These are phyloP conservation scores for Circinella minor DNA, from an alignment of 371 early-diverging fungal genomes.

Conservation along the genomic window DNA sequence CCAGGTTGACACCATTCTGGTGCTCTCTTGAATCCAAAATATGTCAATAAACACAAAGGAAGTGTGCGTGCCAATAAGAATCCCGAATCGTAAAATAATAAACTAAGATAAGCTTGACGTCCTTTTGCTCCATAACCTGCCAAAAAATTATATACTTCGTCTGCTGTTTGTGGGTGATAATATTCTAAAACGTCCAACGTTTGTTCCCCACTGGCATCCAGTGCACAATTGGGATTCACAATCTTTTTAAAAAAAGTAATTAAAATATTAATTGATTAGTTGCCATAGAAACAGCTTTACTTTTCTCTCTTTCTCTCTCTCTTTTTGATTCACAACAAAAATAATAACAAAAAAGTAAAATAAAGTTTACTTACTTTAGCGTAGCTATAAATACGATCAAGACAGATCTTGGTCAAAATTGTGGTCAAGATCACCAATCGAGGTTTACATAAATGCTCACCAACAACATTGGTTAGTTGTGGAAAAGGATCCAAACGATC, in stretches of 20 bases:
- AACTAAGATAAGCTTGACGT: constrained; percentile 43
- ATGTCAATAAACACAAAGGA: constrained; percentile 37
- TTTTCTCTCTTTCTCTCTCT: neutral
- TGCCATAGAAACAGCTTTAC: neutral
- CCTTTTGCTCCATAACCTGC: constrained; percentile 45
- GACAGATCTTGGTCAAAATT: constrained; percentile 45
- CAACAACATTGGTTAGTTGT: constrained; percentile 25
- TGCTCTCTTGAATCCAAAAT: constrained; percentile 38
- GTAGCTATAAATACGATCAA: constrained; percentile 50
- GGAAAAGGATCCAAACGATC: constrained; percentile 50
- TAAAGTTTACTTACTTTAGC: constrained; percentile 33
- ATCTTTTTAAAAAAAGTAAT: constrained; percentile 24
- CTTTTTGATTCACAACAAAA: neutral
- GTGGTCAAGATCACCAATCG: constrained; percentile 41
- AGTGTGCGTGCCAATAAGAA: constrained; percentile 43
- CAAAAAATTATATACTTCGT: constrained; percentile 36
- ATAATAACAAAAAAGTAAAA: too few species aligned
- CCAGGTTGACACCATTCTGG: constrained; percentile 40
- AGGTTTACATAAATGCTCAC: constrained; percentile 39
- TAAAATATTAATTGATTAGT: neutral
- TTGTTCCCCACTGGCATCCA: constrained; percentile 33
- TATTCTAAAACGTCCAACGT: constrained; percentile 53
- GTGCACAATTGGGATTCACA: constrained; percentile 41
- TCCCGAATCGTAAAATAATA: constrained; percentile 39
- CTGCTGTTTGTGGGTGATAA: constrained; percentile 32